Conservation (phyloP, 192 early-diverging fungal genomes). For the Coemansia erecta region DNA sequence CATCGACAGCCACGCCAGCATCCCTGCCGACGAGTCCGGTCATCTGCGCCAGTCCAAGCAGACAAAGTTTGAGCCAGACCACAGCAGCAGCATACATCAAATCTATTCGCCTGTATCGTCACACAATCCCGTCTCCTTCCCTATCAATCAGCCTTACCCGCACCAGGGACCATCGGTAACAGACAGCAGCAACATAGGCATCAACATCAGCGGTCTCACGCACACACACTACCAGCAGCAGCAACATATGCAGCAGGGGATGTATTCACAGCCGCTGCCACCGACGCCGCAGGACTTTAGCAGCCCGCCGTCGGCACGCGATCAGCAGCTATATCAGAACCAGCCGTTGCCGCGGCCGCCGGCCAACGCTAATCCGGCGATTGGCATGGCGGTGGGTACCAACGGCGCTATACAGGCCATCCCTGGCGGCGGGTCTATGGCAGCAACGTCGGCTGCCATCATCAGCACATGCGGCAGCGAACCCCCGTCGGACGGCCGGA, state of each 20-base stretch:
- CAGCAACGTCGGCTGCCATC: not conserved
- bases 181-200: conserved; percentile 4
- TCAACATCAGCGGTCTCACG: conserved; percentile 5
- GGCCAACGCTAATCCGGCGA: not conserved
- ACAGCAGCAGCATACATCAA: not conserved
- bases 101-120: conserved; percentile 10
- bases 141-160: conserved; percentile 1
- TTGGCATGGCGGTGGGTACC: conserved; percentile 4
- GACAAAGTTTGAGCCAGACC: conserved; percentile 8
- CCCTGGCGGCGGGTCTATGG: conserved; percentile 1
- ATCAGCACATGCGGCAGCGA: conserved; percentile 12
- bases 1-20: not conserved
- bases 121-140: conserved; percentile 4
- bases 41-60: conserved; percentile 31
- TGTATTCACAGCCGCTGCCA: conserved; percentile 10
- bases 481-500: conserved; percentile 33
- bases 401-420: conserved; percentile 5
- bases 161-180: conserved; percentile 6
- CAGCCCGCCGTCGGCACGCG: conserved; percentile 5
- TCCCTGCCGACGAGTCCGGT: conserved; percentile 1
- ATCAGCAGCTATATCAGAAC: conserved; percentile 4
- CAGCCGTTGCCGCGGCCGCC: not conserved
- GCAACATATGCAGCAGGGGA: conserved; percentile 4
- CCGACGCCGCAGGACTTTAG: conserved; percentile 12
- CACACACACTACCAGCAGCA: conserved; percentile 5